Percentiles rank a stretch among this genome's conserved stretches.
phyloP scores from a whole-genome alignment of 2,329 filamentous ascomycete genomes.

The Fusarium annulatum region DNA sequence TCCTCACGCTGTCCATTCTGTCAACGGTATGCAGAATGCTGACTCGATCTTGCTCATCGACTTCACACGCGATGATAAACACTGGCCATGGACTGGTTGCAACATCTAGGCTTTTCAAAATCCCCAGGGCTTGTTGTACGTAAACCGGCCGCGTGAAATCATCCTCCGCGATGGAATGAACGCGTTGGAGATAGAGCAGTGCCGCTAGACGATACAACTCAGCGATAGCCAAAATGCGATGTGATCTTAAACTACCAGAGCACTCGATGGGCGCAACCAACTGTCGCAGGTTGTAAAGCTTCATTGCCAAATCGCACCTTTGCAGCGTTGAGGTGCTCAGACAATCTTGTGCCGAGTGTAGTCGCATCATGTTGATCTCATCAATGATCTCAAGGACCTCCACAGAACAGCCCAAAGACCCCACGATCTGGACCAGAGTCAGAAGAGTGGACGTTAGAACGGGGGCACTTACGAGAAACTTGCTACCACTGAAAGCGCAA shows the following conservation, averaged over 20 bases:
- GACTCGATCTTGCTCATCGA: background rate
- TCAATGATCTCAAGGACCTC: background rate
- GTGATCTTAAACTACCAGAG: background rate
- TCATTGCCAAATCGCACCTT: background rate
- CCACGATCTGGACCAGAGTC: background rate
- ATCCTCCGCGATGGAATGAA: background rate
- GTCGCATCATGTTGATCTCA: background rate
- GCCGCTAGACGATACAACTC: background rate
- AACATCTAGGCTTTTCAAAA: background rate
- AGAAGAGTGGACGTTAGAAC: accelerated
- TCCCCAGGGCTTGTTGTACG: background rate
- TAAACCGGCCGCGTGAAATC: background rate
- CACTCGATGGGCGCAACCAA: background rate
- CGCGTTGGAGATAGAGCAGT: background rate
- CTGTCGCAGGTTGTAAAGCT: background rate
- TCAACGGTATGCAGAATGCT: background rate
- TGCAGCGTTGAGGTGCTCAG: background rate
- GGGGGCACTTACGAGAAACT: background rate
- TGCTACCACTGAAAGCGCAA: background rate
- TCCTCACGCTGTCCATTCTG: background rate
- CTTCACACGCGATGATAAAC: background rate
- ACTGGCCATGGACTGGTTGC: background rate
- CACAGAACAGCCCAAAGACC: background rate
- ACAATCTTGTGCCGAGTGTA: background rate
- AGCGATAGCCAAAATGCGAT: background rate